Conservation (phyloP, 2,329 filamentous ascomycete genomes). For the Ustilaginoidea virens region DNA sequence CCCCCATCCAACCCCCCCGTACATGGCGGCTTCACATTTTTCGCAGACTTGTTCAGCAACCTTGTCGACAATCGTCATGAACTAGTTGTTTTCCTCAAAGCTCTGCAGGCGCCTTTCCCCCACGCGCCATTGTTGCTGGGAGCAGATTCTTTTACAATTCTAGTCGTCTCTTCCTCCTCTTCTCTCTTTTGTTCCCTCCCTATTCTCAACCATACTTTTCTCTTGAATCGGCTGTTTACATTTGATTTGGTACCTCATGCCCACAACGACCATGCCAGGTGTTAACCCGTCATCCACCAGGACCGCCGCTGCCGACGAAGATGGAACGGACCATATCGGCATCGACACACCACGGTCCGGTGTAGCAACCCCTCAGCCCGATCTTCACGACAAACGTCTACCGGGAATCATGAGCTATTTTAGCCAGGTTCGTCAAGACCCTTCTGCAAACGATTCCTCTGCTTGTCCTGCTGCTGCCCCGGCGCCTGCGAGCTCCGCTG, state of each 20-base stretch:
- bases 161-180: too few species aligned
- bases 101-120: constrained; percentile 8
- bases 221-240: too few species aligned
- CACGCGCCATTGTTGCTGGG: constrained; percentile 11
- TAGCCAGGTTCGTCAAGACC: constrained; percentile 93
- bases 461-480: constrained; percentile 21
- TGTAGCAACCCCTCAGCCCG: constrained; percentile 83
- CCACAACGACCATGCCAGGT: constrained; percentile 23
- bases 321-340: constrained; percentile 61
- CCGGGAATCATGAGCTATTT: constrained; percentile 97
- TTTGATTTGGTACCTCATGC: constrained; percentile 5
- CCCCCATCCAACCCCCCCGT: too few species aligned
- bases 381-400: constrained; percentile 85
- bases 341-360: constrained; percentile 81
- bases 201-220: too few species aligned
- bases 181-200: background rate
- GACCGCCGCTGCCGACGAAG: constrained; percentile 48
- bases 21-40: constrained; percentile 3
- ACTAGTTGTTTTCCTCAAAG: constrained; percentile 21
- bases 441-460: constrained; percentile 35
- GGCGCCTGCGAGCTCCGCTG: constrained; percentile 19
- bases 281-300: constrained; percentile 38
- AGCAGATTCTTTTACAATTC: too few species aligned
- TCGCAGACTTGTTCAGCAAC: constrained; percentile 2
- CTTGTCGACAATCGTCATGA: constrained; percentile 24